phyloP scores from a whole-genome alignment of 345 rosid species.

The Pistacia integerrima region DNA sequence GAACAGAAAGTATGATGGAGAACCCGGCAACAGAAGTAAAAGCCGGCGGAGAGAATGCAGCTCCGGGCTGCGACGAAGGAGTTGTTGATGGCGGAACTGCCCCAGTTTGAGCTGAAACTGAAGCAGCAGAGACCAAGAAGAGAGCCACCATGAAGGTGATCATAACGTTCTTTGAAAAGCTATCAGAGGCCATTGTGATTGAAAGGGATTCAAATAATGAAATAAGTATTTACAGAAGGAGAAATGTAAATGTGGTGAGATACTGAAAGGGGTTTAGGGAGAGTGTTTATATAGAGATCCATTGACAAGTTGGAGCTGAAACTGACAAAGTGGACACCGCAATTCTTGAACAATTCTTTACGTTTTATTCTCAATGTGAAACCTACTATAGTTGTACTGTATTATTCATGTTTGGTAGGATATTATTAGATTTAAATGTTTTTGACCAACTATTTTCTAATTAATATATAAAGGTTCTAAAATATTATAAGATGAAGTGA shows the following conservation, averaged over 20 bases:
- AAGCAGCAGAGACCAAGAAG: background rate
- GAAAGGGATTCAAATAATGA: background rate
- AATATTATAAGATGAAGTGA: too few species aligned
- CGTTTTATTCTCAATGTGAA: too few species aligned
- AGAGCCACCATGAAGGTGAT: background rate
- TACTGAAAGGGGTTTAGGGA: too few species aligned
- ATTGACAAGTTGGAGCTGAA: background rate
- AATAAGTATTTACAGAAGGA: too few species aligned
- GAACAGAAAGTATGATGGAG: slow-evolving; percentile 27
- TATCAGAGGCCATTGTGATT: slow-evolving; percentile 4
- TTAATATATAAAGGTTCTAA: too few species aligned
- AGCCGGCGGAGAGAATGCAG: slow-evolving; percentile 11
- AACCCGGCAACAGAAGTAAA: slow-evolving; percentile 5
- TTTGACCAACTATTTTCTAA: too few species aligned
- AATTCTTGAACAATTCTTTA: background rate
- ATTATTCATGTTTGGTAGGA: background rate
- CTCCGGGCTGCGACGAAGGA: slow-evolving; percentile 19
- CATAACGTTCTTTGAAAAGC: background rate
- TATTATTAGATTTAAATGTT: too few species aligned
- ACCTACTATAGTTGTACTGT: too few species aligned
- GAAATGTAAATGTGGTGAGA: too few species aligned
- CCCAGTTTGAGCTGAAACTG: background rate
- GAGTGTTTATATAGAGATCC: too few species aligned
- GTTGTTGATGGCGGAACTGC: slow-evolving; percentile 17
- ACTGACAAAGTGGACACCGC: background rate